Conservation (phyloP, 768 basidiomycete species). For the Panaeolus papilionaceus region DNA sequence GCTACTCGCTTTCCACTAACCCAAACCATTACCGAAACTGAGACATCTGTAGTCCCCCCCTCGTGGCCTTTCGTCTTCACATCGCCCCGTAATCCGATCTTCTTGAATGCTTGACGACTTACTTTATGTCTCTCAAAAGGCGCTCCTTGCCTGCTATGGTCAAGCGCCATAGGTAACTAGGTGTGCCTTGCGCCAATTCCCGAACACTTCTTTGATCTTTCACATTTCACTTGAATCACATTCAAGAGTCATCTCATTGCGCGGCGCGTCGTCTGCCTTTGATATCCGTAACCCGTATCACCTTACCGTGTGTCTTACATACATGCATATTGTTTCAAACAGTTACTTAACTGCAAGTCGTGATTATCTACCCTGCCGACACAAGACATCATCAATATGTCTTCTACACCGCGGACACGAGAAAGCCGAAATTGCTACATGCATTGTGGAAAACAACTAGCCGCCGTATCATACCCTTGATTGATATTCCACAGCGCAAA, state of each 20-base stretch:
- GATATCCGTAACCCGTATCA: background rate
- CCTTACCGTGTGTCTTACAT: background rate
- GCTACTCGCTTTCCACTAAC: background rate
- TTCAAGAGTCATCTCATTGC: background rate
- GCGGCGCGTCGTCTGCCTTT: background rate
- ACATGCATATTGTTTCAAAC: background rate
- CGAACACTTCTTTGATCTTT: background rate
- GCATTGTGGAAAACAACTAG: background rate
- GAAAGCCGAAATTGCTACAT: background rate
- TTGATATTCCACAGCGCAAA: background rate
- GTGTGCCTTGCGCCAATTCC: background rate
- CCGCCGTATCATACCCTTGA: background rate
- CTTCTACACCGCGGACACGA: background rate
- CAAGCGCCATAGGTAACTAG: background rate
- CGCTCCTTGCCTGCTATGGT: background rate
- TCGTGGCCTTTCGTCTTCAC: background rate
- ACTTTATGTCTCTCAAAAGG: background rate
- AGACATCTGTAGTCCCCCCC: background rate
- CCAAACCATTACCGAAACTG: background rate
- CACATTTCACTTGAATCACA: background rate
- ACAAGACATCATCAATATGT: background rate
- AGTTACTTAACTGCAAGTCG: background rate
- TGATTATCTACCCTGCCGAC: background rate
- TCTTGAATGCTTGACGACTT: conserved; percentile 8
- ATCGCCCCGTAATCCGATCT: background rate